Conservation (phyloP, 495 filamentous ascomycete species). For the Chaetomidium leptoderma region DNA sequence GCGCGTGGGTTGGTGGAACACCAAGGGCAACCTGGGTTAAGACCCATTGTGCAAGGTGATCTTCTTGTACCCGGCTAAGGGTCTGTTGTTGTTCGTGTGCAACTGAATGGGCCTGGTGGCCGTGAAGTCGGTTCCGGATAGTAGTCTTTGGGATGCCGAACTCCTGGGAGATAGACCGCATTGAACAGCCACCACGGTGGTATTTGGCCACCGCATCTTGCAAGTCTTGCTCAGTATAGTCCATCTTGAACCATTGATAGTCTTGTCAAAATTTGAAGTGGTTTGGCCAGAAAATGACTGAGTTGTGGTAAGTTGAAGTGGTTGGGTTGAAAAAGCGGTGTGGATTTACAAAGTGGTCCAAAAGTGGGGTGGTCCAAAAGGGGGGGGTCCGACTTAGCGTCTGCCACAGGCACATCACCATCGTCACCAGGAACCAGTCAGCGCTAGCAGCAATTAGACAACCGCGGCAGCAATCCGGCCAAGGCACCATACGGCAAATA, state of each 20-base stretch:
- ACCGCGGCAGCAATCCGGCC: conserved; percentile 10
- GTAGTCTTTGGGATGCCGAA: neutral
- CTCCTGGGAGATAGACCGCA: neutral
- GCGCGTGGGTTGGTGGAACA: neutral
- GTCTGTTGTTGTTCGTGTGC: neutral
- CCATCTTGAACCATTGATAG: neutral
- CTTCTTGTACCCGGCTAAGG: neutral
- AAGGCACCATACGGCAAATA: conserved; percentile 13
- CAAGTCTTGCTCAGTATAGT: neutral
- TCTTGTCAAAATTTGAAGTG: neutral
- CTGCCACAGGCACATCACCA: conserved; percentile 10
- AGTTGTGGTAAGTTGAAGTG: neutral
- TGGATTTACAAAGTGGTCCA: neutral
- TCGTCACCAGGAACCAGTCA: conserved; percentile 13
- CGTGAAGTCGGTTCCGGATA: neutral
- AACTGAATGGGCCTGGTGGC: neutral
- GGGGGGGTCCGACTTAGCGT: neutral
- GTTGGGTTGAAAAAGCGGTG: neutral
- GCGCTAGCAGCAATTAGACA: conserved; percentile 14
- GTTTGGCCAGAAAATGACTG: neutral
- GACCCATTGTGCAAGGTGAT: neutral
- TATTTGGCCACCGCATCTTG: neutral
- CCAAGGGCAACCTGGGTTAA: neutral
- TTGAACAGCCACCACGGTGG: neutral
- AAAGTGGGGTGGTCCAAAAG: neutral